Conservation (phyloP, 306 rosid genomes). For the Fragaria nilgerrensis region DNA sequence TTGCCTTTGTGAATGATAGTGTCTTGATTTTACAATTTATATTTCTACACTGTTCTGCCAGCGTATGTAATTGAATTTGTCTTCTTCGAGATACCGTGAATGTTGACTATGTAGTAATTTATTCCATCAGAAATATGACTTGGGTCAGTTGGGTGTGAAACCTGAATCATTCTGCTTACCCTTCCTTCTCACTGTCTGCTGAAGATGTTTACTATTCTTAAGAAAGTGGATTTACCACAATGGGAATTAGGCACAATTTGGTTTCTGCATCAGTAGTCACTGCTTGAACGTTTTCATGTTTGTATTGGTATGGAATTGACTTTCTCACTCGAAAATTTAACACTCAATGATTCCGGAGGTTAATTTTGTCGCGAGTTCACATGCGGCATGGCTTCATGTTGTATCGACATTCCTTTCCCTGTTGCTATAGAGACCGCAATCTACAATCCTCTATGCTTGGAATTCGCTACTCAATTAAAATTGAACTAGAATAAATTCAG, state of each 20-base stretch:
- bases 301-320: slow-evolving; percentile 34
- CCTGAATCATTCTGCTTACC: neutral
- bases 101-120: neutral
- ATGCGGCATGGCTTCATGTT: no score
- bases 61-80: neutral
- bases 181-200: neutral
- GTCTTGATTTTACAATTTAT: neutral
- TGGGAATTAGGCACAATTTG: neutral
- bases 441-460: no score
- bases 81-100: neutral
- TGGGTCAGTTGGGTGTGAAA: slow-evolving; percentile 6
- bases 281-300: slow-evolving; percentile 31
- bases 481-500: no score
- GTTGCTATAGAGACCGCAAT: no score
- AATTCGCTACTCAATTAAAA: no score
- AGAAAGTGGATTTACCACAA: neutral
- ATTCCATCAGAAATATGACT: neutral
- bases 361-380: no score
- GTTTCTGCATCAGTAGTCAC: slow-evolving; percentile 29
- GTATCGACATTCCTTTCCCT: no score
- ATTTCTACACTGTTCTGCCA: neutral
- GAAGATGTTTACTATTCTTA: neutral
- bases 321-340: slow-evolving; percentile 30
- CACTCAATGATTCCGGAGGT: slow-evolving; percentile 19
- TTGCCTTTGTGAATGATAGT: slow-evolving; percentile 20